Conservation (phyloP, 2,329 filamentous ascomycete species). For the Didymella sp. region DNA sequence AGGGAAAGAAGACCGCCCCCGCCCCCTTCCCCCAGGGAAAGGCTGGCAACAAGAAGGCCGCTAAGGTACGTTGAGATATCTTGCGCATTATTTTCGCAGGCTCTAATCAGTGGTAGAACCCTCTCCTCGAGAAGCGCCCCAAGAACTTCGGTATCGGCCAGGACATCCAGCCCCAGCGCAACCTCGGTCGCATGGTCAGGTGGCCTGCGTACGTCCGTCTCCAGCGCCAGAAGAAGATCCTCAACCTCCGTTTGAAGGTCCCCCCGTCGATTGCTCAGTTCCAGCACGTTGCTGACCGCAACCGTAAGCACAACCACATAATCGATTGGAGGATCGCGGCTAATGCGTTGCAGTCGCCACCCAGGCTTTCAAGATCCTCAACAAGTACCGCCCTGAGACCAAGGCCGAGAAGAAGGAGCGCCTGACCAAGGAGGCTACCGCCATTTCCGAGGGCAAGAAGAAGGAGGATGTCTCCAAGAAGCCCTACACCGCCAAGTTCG, state of each 20-base stretch:
- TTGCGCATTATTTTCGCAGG: constrained; percentile 3
- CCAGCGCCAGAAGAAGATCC: constrained; percentile 93
- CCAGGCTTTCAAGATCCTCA: constrained; percentile 98
- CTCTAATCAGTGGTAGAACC: constrained; percentile 71
- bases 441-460: constrained; percentile 99
- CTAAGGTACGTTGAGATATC: constrained; percentile 77
- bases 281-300: constrained; percentile 79
- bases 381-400: constrained; percentile 99
- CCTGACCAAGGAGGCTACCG: constrained; percentile 96
- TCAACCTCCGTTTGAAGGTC: constrained; percentile 98
- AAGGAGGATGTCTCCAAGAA: constrained; percentile 99
- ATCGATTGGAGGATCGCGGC: constrained; percentile 64
- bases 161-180: constrained; percentile 79
- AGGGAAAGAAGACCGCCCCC: constrained; percentile 98
- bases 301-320: constrained; percentile 35
- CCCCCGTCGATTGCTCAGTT: constrained; percentile 97
- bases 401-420: constrained; percentile 99
- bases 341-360: constrained; percentile 67
- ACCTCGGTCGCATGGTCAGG: constrained; percentile 85
- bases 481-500: constrained; percentile 99
- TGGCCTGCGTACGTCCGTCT: constrained; percentile 96
- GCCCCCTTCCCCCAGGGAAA: constrained; percentile 74
- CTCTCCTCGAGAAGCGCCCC: constrained; percentile 96
- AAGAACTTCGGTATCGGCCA: constrained; percentile 99
- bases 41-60: constrained; percentile 89